Conservation (phyloP, 257 asterid species). For the Penstemon newberryi region DNA sequence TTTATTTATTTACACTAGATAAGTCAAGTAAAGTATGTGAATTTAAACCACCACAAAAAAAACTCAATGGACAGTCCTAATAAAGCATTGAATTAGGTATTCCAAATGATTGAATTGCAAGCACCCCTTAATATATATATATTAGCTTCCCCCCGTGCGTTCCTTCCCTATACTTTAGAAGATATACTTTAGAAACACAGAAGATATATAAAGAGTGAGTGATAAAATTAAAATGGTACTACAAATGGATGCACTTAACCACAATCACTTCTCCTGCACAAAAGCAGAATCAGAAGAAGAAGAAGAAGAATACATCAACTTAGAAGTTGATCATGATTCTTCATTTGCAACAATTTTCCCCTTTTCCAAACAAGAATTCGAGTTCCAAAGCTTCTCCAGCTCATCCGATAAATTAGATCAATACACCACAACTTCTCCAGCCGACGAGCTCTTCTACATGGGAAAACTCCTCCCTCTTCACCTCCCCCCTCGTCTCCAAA, state of each 20-base stretch:
- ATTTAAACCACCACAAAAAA: no score
- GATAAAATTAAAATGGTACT: no score
- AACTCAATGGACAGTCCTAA: no score
- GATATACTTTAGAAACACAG: no score
- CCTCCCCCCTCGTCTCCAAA: constrained; percentile 77
- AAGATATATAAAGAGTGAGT: no score
- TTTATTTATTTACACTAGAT: no score
- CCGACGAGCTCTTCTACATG: constrained; percentile 87
- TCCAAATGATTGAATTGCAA: no score
- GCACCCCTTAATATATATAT: constrained; percentile 15
- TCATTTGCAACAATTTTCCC: constrained; percentile 42
- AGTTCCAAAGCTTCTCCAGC: constrained; percentile 76
- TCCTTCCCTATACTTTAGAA: neutral
- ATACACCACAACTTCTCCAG: constrained; percentile 62
- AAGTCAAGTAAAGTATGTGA: no score
- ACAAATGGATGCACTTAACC: constrained; percentile 41
- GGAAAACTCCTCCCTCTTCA: constrained; percentile 95
- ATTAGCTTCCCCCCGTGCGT: constrained; percentile 21
- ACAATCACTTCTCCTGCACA: constrained; percentile 32
- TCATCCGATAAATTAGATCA: constrained; percentile 46
- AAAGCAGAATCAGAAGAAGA: constrained; percentile 30
- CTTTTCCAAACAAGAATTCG: constrained; percentile 54
- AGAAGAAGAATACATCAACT: constrained; percentile 63
- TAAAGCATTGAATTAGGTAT: no score
- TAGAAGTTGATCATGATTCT: constrained; percentile 52